A percentile compares a stretch with the other conserved stretches of the same genome.
Conservation (phyloP, 2,329 filamentous ascomycete genomes). For the Xenosphaeropsis pyriputrescens region DNA sequence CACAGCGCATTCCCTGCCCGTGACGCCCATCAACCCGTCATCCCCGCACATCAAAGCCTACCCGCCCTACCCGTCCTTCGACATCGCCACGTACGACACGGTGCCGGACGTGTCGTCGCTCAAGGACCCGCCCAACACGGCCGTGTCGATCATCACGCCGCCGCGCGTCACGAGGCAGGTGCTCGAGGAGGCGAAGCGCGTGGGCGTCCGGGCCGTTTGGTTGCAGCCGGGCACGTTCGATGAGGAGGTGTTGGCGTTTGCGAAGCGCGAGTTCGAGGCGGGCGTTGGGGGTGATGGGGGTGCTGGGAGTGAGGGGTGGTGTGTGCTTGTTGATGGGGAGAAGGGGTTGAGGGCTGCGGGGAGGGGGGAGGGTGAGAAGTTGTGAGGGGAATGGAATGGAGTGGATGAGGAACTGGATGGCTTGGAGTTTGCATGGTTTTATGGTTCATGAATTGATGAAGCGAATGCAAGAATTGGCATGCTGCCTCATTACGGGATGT, state of each 20-base stretch:
- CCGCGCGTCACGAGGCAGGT: slow-evolving; percentile 62
- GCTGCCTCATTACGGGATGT: no score
- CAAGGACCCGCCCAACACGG: slow-evolving; percentile 51
- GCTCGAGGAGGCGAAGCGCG: slow-evolving; percentile 60
- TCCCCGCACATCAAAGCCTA: slow-evolving; percentile 48
- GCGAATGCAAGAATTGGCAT: no score
- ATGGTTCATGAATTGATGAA: no score
- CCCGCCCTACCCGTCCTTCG: slow-evolving; percentile 14
- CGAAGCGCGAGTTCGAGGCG: slow-evolving; percentile 52
- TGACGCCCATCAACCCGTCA: slow-evolving; percentile 72
- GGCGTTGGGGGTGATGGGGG: slow-evolving; percentile 56
- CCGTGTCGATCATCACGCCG: slow-evolving; percentile 77
- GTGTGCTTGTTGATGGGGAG: slow-evolving; percentile 75
- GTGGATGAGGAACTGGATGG: no score
- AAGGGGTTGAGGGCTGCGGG: slow-evolving; percentile 39
- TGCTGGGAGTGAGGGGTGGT: slow-evolving; percentile 63
- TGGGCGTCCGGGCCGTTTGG: slow-evolving; percentile 67
- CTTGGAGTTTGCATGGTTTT: no score
- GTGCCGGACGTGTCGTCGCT: slow-evolving; percentile 42
- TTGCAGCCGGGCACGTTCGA: slow-evolving; percentile 85
- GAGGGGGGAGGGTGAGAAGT: slow-evolving; percentile 16
- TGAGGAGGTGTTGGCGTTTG: slow-evolving; percentile 57
- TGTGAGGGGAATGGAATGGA: slow-evolving; percentile 7
- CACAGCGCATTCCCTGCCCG: slow-evolving; percentile 56
- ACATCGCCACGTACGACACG: slow-evolving; percentile 34